Conservation (phyloP, 108 stramenopile species). For the Hondaea fermentalgiana region DNA sequence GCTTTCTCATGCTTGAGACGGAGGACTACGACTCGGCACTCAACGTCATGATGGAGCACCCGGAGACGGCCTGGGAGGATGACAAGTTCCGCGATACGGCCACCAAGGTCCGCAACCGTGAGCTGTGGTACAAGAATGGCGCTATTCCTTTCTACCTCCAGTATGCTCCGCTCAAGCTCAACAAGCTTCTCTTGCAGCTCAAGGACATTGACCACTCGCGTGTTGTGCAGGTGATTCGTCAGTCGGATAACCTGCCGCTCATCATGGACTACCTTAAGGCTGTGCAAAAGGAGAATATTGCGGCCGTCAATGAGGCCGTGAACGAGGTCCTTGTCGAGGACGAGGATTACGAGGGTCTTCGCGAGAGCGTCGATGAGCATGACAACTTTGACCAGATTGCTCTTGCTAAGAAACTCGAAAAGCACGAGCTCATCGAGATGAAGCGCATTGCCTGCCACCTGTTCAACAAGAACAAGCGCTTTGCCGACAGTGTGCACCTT, state of each 20-base stretch:
- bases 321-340: constrained; percentile 94
- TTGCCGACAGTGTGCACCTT: constrained; percentile 81
- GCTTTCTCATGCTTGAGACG: constrained; percentile 92
- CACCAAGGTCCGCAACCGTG: constrained; percentile 88
- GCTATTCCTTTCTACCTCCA: constrained; percentile 88
- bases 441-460: constrained; percentile 96
- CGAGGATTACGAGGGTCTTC: constrained; percentile 90
- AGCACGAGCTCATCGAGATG: constrained; percentile 98
- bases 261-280: constrained; percentile 84
- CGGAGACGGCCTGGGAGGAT: constrained; percentile 72
- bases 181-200: constrained; percentile 82
- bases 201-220: constrained; percentile 89
- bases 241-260: constrained; percentile 84
- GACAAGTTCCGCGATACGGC: constrained; percentile 92
- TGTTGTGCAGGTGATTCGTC: constrained; percentile 87
- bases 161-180: constrained; percentile 76
- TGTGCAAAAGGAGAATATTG: constrained; percentile 89
- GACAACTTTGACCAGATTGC: constrained; percentile 99
- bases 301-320: constrained; percentile 95
- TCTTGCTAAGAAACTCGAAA: constrained; percentile 85
- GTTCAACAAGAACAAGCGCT: constrained; percentile 95
- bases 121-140: constrained; percentile 82
- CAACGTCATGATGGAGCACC: constrained; percentile 95
- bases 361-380: constrained; percentile 89
- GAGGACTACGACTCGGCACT: constrained; percentile 90